A percentile compares a stretch with the other conserved stretches of the same genome.
These are phyloP conservation scores for Decorospora gaudefroyi DNA, from an alignment of 2,329 filamentous ascomycete genomes.

Conservation along the genomic window DNA sequence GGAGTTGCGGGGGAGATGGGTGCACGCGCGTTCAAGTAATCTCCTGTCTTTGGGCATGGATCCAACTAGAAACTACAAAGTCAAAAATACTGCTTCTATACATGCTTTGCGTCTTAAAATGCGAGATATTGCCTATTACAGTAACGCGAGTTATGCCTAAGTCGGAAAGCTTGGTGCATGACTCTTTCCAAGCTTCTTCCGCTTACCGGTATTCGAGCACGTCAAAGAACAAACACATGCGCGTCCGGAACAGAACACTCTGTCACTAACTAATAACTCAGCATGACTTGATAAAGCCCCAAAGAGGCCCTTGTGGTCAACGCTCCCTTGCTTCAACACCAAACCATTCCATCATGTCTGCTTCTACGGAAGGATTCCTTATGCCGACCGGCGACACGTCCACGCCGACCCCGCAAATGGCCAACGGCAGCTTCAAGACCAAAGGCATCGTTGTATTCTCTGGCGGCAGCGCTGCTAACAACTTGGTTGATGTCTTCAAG, in stretches of 20 bases:
- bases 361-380: conserved; percentile 22
- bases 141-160: conserved; percentile 19
- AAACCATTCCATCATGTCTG: conserved; percentile 22
- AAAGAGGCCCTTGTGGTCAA: conserved; percentile 22
- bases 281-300: conserved; percentile 25
- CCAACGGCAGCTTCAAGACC: conserved; percentile 31
- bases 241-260: conserved; percentile 25
- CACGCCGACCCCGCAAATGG: conserved; percentile 25
- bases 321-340: not conserved
- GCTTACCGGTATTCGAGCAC: conserved; percentile 16
- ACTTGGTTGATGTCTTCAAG: conserved; percentile 86
- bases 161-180: conserved; percentile 31
- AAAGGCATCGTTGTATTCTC: conserved; percentile 82
- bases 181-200: conserved; percentile 35
- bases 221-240: conserved; percentile 20
- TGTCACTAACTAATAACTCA: conserved; percentile 16
- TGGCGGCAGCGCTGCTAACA: conserved; percentile 92
- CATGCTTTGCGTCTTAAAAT: conserved; percentile 17
- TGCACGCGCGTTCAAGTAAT: conserved; percentile 24
- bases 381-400: conserved; percentile 21
- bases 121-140: conserved; percentile 36
- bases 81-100: too few relatives aligned
- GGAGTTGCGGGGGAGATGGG: conserved; percentile 7
- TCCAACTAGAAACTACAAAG: too few relatives aligned
- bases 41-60: too few relatives aligned